Conservation (phyloP, 2,329 filamentous ascomycete species). For the Aspergillus sp. region DNA sequence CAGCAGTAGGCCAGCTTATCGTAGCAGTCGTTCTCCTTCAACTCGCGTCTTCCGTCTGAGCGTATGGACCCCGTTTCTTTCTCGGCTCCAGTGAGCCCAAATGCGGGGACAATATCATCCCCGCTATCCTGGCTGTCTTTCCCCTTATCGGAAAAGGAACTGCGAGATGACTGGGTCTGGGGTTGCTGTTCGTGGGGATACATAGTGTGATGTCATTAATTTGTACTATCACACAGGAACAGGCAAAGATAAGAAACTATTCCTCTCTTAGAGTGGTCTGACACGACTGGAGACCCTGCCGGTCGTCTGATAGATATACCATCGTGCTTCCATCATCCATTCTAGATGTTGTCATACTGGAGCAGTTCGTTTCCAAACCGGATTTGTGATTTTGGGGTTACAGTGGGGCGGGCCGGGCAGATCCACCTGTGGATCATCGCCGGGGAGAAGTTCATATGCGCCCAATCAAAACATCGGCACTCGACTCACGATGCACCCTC, state of each 20-base stretch:
- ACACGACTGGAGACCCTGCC: not conserved
- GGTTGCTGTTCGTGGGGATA: not conserved
- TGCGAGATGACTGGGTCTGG: not conserved
- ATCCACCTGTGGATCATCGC: not conserved
- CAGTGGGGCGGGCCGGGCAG: not conserved
- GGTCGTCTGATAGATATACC: not conserved
- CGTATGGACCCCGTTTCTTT: not conserved
- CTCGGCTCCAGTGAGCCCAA: not conserved
- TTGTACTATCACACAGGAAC: not conserved
- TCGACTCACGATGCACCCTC: not conserved
- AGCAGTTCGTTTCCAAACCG: not conserved
- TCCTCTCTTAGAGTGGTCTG: not conserved
- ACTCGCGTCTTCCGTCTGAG: conserved; percentile 28
- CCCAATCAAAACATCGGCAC: not conserved
- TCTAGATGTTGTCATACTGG: not conserved
- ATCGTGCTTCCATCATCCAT: not conserved
- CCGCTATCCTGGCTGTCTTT: conserved; percentile 2
- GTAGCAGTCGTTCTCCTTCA: conserved; percentile 59
- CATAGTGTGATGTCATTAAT: not conserved
- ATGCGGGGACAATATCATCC: not conserved
- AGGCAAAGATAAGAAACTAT: not conserved
- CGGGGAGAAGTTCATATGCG: no score
- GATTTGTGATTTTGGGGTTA: not conserved
- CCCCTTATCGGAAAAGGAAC: not conserved
- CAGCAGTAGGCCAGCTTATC: conserved; percentile 63